Evolutionary conservation across 2,329 filamentous ascomycete genomes (phyloP), one percentile per base, ranked within the genome.

Genomic region (Aspergillus candidus): DNA sequence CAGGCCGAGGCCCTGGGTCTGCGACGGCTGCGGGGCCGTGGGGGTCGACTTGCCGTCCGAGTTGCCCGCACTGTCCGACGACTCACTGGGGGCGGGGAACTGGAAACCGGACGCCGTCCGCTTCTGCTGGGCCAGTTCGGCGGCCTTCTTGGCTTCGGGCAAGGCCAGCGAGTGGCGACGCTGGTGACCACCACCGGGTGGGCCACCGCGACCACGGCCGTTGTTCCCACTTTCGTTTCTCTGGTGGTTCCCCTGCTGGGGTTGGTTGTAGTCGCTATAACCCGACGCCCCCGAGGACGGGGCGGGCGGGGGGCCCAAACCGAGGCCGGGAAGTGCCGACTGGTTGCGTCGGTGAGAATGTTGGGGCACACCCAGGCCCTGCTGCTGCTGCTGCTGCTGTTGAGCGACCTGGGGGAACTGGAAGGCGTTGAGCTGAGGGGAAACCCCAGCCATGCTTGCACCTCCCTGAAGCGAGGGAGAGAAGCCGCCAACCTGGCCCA

Each of bases 341-440:
- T 96, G 91, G 76, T 97, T 97, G 74, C 93, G 89, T 69, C 93
- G 89, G 78, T 98, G 93, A 68, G 88, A 83, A 52, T 86, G 83
- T 66, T 93, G 88, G 50, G 79, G 83, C 80, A 91, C 82, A 44
- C 80, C 77, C 31, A 87, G 77, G 53, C 82, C 85, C 62, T 83
- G 70, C 56, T 81, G 74, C 50, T 84, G 83, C 68, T 86, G 83
- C 68, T 86, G 74, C 50, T 84, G 83, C 68, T 86, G 83, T 68
- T 86, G 82, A 60, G 79, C 78, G 62, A 86, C 74, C 72, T 87
- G 87, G 43, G 88, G 86, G 64, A 96, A 96, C 65, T 96, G 91
- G 70, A 94, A 97, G 57, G 83, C 82, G 65, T 83, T 82, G 47
- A 76, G 67, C 67, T 89, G 86, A 55, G 86, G 83, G 46, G 83